Conservation (phyloP, 352 stramenopile species). For the Phytophthora idaei region DNA sequence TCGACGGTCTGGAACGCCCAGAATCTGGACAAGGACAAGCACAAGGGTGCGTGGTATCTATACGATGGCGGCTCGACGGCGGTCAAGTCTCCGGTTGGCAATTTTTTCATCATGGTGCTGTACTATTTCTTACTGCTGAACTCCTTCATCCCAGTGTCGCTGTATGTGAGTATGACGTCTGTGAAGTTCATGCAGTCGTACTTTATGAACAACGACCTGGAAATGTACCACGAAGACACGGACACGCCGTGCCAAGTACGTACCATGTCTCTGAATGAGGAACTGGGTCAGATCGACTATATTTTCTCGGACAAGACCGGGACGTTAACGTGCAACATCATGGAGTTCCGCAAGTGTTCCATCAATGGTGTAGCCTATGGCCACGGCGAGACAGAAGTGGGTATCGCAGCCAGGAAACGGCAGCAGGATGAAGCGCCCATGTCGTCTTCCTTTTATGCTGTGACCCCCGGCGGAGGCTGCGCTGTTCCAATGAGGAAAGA, state of each 20-base stretch:
- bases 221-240: conserved; percentile 94
- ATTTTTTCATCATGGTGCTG: conserved; percentile 91
- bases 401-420: conserved; percentile 70
- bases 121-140: conserved; percentile 95
- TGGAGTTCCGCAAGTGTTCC: conserved; percentile 97
- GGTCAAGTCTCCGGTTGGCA: conserved; percentile 61
- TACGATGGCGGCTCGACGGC: conserved; percentile 55
- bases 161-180: conserved; percentile 95
- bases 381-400: conserved; percentile 86
- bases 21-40: conserved; percentile 50
- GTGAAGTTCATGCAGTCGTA: conserved; percentile 93
- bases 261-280: conserved; percentile 94
- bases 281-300: conserved; percentile 93
- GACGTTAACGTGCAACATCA: conserved; percentile 96
- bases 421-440: conserved; percentile 49
- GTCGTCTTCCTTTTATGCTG: conserved; percentile 40
- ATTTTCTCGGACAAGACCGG: conserved; percentile 96
- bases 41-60: conserved; percentile 72
- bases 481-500: conserved; percentile 44
- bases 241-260: conserved; percentile 93
- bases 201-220: conserved; percentile 92
- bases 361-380: conserved; percentile 95
- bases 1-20: conserved; percentile 74
- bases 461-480: conserved; percentile 28
- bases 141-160: conserved; percentile 94